Evolutionary conservation across 1,139 yeast species (phyloP), one percentile per base, ranked within the genome.

Genomic region (Kazachstania sp.): DNA sequence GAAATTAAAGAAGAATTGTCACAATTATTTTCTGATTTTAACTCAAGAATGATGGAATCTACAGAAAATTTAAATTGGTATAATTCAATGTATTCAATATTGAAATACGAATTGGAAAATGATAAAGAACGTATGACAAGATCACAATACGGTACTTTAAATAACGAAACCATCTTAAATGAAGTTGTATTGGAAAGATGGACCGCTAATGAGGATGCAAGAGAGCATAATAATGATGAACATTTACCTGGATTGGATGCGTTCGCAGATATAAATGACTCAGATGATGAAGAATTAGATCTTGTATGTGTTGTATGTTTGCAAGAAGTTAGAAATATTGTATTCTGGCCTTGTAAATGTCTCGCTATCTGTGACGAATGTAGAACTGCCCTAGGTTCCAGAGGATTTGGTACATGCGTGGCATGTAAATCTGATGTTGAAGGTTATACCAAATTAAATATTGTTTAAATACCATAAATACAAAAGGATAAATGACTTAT

Each of bases 331-430:
- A 73, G 97, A 54, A 86, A 83, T 52, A 77, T 88, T 39, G 81
- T 88, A 15, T 71, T 92, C 2, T 88, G 97, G 97, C 97, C 97
- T 1, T 88, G 97, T 63, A 77, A 81, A 56, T 88, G 97, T 64
- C 78, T 88, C 53, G 88, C 95, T 0, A 72, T 88, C 8, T 88
- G 97, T 64, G 95, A 87, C 53, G 75, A 78, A 15, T 88, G 97
- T 60, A 73, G 97, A 23, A 69, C 81, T 30, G 77, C 85, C n/a
- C 71, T 88, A 48, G 90, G 87, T 3, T 69, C 81, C 23, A 75
- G 87, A 51, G 85, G 86, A 13, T 82, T 83, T 58, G 79, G 78
- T 49, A 83, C 84, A 1, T 88, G 97, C 65, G 94, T 87, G 0
- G 85, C 95, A 58, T 88, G 97, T 59, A 75, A 95, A 41, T 71